These are phyloP conservation scores for Ophiocordyceps camponoti-saundersi DNA, from an alignment of 2,329 filamentous ascomycete genomes.

Conservation along the genomic window DNA sequence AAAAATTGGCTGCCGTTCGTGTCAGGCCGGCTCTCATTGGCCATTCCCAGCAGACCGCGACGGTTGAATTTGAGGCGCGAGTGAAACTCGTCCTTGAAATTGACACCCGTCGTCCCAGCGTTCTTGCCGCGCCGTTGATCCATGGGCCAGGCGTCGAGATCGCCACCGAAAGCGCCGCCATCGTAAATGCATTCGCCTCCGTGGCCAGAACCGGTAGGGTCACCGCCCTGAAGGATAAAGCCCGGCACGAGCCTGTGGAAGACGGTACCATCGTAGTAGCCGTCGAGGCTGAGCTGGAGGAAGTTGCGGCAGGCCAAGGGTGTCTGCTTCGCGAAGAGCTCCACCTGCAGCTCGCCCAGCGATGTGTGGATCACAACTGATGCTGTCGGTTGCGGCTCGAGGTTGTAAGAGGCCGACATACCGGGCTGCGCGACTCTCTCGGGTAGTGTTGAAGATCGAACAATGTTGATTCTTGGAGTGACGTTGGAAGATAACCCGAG, in stretches of 20 bases:
- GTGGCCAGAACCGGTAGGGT: slow-evolving; percentile 81
- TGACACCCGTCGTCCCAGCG: slow-evolving; percentile 39
- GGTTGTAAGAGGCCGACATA: slow-evolving; percentile 87
- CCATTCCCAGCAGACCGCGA: slow-evolving; percentile 85
- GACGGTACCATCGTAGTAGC: slow-evolving; percentile 84
- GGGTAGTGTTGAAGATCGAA: not conserved
- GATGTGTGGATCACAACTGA: slow-evolving; percentile 86
- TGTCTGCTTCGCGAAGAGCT: slow-evolving; percentile 89
- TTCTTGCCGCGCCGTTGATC: slow-evolving; percentile 46
- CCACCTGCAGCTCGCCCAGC: slow-evolving; percentile 72
- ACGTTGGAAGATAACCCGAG: too few species aligned
- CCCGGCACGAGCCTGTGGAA: slow-evolving; percentile 87
- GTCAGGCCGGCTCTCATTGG: slow-evolving; percentile 61
- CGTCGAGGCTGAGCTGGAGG: slow-evolving; percentile 83
- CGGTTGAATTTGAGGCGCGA: slow-evolving; percentile 85
- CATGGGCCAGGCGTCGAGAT: slow-evolving; percentile 57
- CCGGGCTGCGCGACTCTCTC: not conserved
- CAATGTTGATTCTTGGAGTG: not conserved
- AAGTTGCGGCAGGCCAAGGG: slow-evolving; percentile 90
- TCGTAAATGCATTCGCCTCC: slow-evolving; percentile 89
- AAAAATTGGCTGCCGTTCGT: slow-evolving; percentile 97
- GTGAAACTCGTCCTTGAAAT: slow-evolving; percentile 76
- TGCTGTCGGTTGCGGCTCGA: slow-evolving; percentile 85
- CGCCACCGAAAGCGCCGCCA: slow-evolving; percentile 56
- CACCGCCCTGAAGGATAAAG: slow-evolving; percentile 88